These are phyloP conservation scores for Ophiostoma quercus DNA, from an alignment of 2,329 filamentous ascomycete genomes.

Conservation along the genomic window DNA sequence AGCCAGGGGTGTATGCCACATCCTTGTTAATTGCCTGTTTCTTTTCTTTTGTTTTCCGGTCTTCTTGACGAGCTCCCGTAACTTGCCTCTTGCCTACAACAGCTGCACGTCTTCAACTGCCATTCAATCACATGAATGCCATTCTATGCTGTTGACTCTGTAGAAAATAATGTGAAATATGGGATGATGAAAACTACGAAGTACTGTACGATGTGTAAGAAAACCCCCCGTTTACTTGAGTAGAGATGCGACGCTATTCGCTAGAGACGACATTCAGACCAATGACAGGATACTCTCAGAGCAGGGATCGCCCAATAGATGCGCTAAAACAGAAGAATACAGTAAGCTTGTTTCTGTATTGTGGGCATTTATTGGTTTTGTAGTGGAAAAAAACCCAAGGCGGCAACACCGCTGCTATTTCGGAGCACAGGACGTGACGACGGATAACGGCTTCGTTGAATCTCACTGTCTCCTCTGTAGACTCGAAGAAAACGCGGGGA, in stretches of 20 bases:
- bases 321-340: neutral
- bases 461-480: neutral
- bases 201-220: neutral
- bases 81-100: neutral
- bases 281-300: neutral
- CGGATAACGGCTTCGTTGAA: neutral
- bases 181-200: neutral
- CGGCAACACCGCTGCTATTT: neutral
- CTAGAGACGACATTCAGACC: neutral
- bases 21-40: neutral
- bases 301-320: neutral
- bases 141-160: neutral
- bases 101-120: neutral
- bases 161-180: neutral
- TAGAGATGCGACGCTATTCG: neutral
- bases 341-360: neutral
- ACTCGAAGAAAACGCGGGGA: neutral
- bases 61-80: neutral
- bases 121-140: neutral
- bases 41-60: neutral
- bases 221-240: too few species aligned
- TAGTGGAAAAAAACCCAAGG: neutral
- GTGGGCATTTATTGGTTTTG: neutral
- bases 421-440: neutral
- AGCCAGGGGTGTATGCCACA: neutral